Base-by-base conservation (phyloP, 148 eudicot species). In the Rhododendron molle region DNA sequence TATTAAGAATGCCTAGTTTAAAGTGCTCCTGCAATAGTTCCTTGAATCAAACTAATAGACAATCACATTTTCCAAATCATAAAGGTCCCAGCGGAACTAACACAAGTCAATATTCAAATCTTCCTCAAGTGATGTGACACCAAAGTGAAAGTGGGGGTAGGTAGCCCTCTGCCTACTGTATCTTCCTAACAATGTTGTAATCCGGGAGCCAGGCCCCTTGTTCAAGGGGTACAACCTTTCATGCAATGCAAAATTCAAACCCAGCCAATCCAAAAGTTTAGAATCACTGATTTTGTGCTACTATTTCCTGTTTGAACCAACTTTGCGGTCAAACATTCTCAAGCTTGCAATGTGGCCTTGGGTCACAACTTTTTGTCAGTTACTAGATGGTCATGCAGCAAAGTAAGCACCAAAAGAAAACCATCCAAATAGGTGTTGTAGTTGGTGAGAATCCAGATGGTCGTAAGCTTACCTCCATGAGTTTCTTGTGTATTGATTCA, bases 401-500 rank as follows among this genome's bases (percentile, higher is more conserved):
- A 52, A 67, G 34, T 43, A 54, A 43, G 16, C 44, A 43, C 32
- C 12, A 40, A 32, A 73, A 36, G 78, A 34, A 65, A 23, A 69
- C 73, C 72, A 69, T 23, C 0, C 5, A 54, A 36, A 81, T 7
- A 38, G 9, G n/a, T 18, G 54, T 18, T 81, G 11, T 43, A 40
- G 81, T 44, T 47, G 76, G 78, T 54, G 76, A 83, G 30, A 52
- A 81, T 79, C 30, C 73, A 73, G n/a, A n/a, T 18, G 69, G 49
- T 72, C 40, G 8, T 79, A 36, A 28, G 11, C 80, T 87, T 86
- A 97, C 99, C 98, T 97, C 92, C 93, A 89, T 90, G 43, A 97
- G 98, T 81, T 90, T 88, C 83, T 85, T 89, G 86, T 97, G 99
- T 89, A 97, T 95, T 60, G 94, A 94, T 90, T 95, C 99, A 85